Percentiles rank a stretch among this genome's conserved stretches.
These are phyloP conservation scores for Scheffersomyces insectosa DNA, from an alignment of 1,139 yeast species.

Conservation along the genomic window DNA sequence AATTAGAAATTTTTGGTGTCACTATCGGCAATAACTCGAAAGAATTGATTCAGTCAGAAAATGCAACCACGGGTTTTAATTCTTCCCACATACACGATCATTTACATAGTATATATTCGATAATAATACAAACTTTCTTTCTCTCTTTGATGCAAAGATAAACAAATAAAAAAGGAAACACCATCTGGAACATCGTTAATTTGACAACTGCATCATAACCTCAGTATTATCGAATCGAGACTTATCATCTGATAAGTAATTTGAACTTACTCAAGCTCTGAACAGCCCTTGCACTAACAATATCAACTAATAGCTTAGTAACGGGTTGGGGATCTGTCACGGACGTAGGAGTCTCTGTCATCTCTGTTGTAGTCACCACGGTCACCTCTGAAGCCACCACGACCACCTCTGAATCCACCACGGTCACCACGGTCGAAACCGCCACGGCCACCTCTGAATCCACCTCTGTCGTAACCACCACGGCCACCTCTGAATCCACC, in stretches of 20 bases:
- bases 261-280: no score
- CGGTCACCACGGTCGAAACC: slow-evolving; percentile 34
- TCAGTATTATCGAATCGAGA: no score
- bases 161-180: background rate
- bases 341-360: slow-evolving; percentile 46
- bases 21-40: no score
- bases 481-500: slow-evolving; percentile 16
- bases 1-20: no score
- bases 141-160: slow-evolving; percentile 1
- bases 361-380: slow-evolving; percentile 37
- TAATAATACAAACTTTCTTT: background rate
- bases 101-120: slow-evolving; percentile 1
- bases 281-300: no score
- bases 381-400: slow-evolving; percentile 24
- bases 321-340: slow-evolving; percentile 65
- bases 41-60: no score
- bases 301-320: slow-evolving; percentile 23
- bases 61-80: no score
- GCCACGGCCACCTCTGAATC: slow-evolving; percentile 37
- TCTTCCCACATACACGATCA: background rate
- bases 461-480: slow-evolving; percentile 35
- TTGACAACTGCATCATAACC: no score
- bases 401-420: slow-evolving; percentile 31
- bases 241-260: no score
- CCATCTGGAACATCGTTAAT: no score